A percentile compares a stretch with the other conserved stretches of the same genome.
Conservation (phyloP, 306 rosid species). For the Quercus cerris region DNA sequence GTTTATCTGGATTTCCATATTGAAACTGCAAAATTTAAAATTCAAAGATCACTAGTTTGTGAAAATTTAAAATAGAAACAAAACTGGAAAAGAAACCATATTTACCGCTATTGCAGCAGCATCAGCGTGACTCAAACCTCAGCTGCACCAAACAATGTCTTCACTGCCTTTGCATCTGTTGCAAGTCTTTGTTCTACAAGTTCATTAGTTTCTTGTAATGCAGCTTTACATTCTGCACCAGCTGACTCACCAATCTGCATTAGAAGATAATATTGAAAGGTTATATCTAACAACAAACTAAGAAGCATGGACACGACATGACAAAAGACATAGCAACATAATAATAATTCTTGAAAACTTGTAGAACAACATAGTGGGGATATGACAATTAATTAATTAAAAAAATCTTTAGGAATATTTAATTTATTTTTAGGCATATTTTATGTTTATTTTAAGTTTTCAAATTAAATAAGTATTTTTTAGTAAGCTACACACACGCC, state of each 20-base stretch:
- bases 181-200: constrained; percentile 60
- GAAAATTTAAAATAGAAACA: neutral
- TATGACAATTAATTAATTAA: no score
- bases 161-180: constrained; percentile 45
- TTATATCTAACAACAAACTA: neutral
- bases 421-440: no score
- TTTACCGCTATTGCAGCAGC: constrained; percentile 74
- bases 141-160: constrained; percentile 64
- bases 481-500: no score
- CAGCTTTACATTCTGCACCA: constrained; percentile 82
- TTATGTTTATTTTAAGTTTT: no score
- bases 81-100: constrained; percentile 12
- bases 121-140: constrained; percentile 68
- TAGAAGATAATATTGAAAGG: constrained; percentile 4
- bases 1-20: constrained; percentile 82
- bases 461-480: no score
- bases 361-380: no score
- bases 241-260: constrained; percentile 92
- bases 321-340: no score
- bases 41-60: constrained; percentile 1
- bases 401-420: no score
- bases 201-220: constrained; percentile 67
- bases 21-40: constrained; percentile 64
- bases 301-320: no score
- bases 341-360: no score